Evolutionary conservation across 1,284 basidiomycete genomes (phyloP), one percentile per base, ranked within the genome.

Genomic region (Fomitopsis betulina): DNA sequence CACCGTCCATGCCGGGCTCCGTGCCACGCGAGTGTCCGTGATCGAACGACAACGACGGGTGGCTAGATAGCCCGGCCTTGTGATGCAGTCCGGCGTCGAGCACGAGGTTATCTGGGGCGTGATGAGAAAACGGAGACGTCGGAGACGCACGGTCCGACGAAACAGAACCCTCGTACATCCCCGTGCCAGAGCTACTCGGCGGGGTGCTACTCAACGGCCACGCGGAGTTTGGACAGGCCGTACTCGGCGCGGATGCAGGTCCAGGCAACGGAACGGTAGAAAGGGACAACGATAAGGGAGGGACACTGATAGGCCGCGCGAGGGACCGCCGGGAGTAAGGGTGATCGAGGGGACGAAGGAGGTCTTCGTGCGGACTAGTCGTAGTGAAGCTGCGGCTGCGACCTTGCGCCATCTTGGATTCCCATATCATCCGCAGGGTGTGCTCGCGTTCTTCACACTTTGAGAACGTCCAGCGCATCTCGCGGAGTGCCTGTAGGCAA

Each of bases 401-500:
- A 15, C 60, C 54, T 54, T 68, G 68, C 10, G 65, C 47, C 49
- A 60, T 53, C 23, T 67, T 61, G 15, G 66, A 64, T 21, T 70
- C 67, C 86, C 87, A 89, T 35, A 88, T 77, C 65, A 81, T 76
- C 57, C 76, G 77, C 50, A 91, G 73, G 0, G 81, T 83, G 60
- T 83, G 81, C 65, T 84, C 82, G 43, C 86, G 78, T 66, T 92
- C 90, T 57, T 86, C 83, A 58, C 82, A 85, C 67, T 86, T 87
- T 12, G 86, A 86, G 68, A 86, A 90, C 3, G 82, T 84, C 92
- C 93, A 95, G 12, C 84, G 82, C 80, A 93, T 87, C 68, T 91
- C 84, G 10, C 81, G 75, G 15, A 95, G 79, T 5, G 91, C 90
- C 19, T 81, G 77, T 0, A 94, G 73, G 65, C 89, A 94, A 10